Conservation (phyloP, 2,329 filamentous ascomycete species). For the Penicillium capsulatum region DNA sequence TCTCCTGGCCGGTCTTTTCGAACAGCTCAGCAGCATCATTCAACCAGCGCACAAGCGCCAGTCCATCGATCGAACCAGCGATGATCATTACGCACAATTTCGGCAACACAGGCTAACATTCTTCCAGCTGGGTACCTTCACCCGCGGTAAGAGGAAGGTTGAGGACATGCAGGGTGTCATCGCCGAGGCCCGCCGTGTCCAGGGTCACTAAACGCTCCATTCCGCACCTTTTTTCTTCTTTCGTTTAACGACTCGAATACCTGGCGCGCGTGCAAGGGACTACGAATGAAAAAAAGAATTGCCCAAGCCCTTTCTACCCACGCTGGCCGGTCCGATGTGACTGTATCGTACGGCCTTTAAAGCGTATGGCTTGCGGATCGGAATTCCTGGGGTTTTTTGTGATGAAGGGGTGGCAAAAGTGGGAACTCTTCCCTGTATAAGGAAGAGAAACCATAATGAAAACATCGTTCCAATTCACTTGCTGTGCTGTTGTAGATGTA, state of each 20-base stretch:
- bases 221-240: conserved; percentile 22
- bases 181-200: conserved; percentile 79
- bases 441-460: conserved; percentile 29
- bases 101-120: conserved; percentile 18
- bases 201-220: conserved; percentile 56
- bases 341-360: conserved; percentile 9
- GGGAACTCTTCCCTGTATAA: conserved; percentile 22
- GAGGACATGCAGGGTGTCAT: conserved; percentile 98
- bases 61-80: neutral
- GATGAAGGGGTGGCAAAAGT: conserved; percentile 27
- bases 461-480: conserved; percentile 23
- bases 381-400: conserved; percentile 22
- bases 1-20: too few relatives aligned
- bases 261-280: conserved; percentile 24
- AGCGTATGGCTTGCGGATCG: conserved; percentile 24
- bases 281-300: conserved; percentile 19
- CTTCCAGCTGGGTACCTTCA: conserved; percentile 87
- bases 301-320: conserved; percentile 9
- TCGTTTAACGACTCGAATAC: conserved; percentile 26
- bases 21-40: too few relatives aligned
- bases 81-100: neutral
- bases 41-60: neutral
- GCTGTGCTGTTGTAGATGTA: conserved; percentile 6
- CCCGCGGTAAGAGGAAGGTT: conserved; percentile 98
- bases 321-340: conserved; percentile 10